phyloP scores from a whole-genome alignment of 192 early-diverging fungal genomes.

The Funneliformis geosporum region DNA sequence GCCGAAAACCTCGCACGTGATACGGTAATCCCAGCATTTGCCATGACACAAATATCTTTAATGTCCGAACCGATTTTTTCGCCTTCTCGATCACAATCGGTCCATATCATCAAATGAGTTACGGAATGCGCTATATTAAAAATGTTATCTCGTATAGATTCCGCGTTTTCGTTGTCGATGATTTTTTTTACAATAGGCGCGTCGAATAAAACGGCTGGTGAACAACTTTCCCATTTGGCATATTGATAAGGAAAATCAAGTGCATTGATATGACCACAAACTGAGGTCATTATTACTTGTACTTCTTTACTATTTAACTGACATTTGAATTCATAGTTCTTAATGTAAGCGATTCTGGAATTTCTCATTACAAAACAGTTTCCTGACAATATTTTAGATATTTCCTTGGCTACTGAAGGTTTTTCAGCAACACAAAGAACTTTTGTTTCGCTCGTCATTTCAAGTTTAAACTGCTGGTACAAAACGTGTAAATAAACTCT shows the following conservation, averaged over 20 bases:
- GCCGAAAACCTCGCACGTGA: constrained; percentile 89
- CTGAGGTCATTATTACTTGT: constrained; percentile 78
- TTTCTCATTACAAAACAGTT: neutral
- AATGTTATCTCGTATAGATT: constrained; percentile 67
- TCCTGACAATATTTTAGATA: constrained; percentile 75
- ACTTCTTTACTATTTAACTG: constrained; percentile 54
- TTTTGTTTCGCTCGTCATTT: constrained; percentile 34
- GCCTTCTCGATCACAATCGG: constrained; percentile 97
- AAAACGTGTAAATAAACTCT: neutral
- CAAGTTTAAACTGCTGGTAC: neutral
- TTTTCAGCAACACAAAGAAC: constrained; percentile 98
- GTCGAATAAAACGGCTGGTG: constrained; percentile 69
- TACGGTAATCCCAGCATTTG: constrained; percentile 69
- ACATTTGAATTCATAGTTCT: constrained; percentile 82
- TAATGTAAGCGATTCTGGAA: constrained; percentile 64
- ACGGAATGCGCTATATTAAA: constrained; percentile 57
- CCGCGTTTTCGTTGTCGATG: constrained; percentile 48
- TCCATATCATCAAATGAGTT: constrained; percentile 90
- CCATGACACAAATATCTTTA: constrained; percentile 59
- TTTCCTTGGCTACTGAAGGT: constrained; percentile 79
- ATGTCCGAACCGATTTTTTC: constrained; percentile 92
- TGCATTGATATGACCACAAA: constrained; percentile 75
- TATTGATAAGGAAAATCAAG: constrained; percentile 67
- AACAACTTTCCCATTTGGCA: constrained; percentile 62
- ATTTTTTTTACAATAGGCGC: constrained; percentile 56